A percentile compares a stretch with the other conserved stretches of the same genome.
phyloP scores from a whole-genome alignment of 2,329 filamentous ascomycete species.

The Epichloe festucae region DNA sequence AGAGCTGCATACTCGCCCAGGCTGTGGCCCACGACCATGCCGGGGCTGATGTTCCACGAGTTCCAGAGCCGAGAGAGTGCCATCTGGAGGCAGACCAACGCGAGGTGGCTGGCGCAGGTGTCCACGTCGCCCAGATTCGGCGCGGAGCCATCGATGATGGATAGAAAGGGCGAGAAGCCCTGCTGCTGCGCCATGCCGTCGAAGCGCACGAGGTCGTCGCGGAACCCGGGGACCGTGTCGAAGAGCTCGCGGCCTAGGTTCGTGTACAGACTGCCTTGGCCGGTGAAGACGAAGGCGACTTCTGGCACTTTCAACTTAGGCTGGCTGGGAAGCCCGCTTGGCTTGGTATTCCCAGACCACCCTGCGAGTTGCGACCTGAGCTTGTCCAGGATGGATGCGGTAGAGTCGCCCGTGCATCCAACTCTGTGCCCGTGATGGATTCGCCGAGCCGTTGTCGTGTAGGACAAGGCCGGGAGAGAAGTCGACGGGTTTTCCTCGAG shows the following conservation, averaged over 20 bases:
- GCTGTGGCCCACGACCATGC: conserved; percentile 47
- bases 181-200: conserved; percentile 18
- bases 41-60: conserved; percentile 37
- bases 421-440: conserved; percentile 47
- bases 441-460: conserved; percentile 54
- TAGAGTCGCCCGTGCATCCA: conserved; percentile 25
- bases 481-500: conserved; percentile 37
- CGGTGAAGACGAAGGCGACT: conserved; percentile 31
- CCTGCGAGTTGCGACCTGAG: neutral
- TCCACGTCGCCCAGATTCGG: conserved; percentile 8
- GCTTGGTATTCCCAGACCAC: neutral
- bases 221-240: conserved; percentile 18
- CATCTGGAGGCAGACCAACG: conserved; percentile 25
- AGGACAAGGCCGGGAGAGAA: conserved; percentile 45
- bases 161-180: conserved; percentile 25
- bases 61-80: conserved; percentile 27
- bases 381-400: neutral
- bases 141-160: conserved; percentile 29
- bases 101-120: conserved; percentile 22
- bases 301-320: neutral
- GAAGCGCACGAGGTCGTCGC: conserved; percentile 19
- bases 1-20: conserved; percentile 65
- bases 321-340: neutral
- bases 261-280: conserved; percentile 27
- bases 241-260: conserved; percentile 23